phyloP scores from a whole-genome alignment of 805 yeast genomes.

The Candida adriatica region DNA sequence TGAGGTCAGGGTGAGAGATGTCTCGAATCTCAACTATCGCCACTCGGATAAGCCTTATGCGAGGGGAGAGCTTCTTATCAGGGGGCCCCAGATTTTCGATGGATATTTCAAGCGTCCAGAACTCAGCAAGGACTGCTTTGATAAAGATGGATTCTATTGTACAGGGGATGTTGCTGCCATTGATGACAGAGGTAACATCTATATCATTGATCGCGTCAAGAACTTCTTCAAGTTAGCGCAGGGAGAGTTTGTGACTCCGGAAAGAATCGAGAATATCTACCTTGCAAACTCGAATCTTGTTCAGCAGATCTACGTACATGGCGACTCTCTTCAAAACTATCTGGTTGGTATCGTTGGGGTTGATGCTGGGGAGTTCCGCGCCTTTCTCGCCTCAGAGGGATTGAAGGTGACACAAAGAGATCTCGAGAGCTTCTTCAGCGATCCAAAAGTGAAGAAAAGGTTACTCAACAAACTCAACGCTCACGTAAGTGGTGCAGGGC shows the following conservation, averaged over 20 bases:
- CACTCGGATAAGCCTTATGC: slow-evolving; percentile 19
- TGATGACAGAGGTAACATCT: slow-evolving; percentile 36
- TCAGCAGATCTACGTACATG: slow-evolving; percentile 47
- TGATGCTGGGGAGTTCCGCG: slow-evolving; percentile 30
- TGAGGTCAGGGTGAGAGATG: slow-evolving; percentile 42
- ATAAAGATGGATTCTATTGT: slow-evolving; percentile 44
- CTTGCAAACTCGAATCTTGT: slow-evolving; percentile 33
- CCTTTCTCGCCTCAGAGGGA: slow-evolving; percentile 8
- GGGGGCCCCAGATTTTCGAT: slow-evolving; percentile 49
- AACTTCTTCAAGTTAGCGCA: slow-evolving; percentile 49
- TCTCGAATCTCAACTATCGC: slow-evolving; percentile 38
- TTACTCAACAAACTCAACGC: slow-evolving; percentile 7
- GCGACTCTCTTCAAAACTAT: slow-evolving; percentile 43
- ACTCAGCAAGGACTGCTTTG: slow-evolving; percentile 39
- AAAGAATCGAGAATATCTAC: slow-evolving; percentile 53
- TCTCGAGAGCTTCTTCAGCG: slow-evolving; percentile 2
- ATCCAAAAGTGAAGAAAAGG: slow-evolving; percentile 3
- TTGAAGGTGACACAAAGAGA: slow-evolving; percentile 2
- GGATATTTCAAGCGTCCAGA: slow-evolving; percentile 43
- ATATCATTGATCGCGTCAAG: slow-evolving; percentile 49
- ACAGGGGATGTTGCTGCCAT: slow-evolving; percentile 54
- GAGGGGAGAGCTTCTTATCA: slow-evolving; percentile 43
- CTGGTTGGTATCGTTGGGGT: slow-evolving; percentile 52
- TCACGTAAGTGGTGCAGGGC: slow-evolving; percentile 4
- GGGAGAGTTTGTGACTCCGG: slow-evolving; percentile 61